These are phyloP conservation scores for Globisporangium spinosum DNA, from an alignment of 352 stramenopile species.

Conservation along the genomic window DNA sequence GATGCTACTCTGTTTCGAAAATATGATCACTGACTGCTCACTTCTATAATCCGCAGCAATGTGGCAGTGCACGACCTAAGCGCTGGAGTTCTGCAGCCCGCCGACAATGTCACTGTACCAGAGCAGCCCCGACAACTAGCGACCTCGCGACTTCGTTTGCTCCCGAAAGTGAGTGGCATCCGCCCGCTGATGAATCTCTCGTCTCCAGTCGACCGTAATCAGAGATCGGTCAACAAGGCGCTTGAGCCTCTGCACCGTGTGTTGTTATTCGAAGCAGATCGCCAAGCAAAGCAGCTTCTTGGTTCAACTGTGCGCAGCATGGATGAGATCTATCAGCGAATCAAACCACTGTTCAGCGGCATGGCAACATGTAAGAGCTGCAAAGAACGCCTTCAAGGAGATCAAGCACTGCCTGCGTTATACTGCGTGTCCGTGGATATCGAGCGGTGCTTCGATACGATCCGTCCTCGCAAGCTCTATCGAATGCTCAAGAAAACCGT, in stretches of 20 bases:
- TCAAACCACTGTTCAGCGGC: conserved; percentile 42
- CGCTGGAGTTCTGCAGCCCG: conserved; percentile 32
- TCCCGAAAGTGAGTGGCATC: conserved; percentile 64
- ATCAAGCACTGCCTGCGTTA: conserved; percentile 15
- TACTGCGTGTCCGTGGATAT: conserved; percentile 74
- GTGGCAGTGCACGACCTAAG: conserved; percentile 50
- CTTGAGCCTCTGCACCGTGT: conserved; percentile 59
- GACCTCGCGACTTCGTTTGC: conserved; percentile 51
- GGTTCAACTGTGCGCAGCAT: conserved; percentile 59
- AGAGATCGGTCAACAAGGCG: conserved; percentile 52
- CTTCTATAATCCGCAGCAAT: conserved; percentile 21
- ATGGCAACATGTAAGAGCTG: conserved; percentile 34
- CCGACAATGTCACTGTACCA: conserved; percentile 4
- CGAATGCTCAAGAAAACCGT: conserved; percentile 61
- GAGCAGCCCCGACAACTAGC: conserved; percentile 27
- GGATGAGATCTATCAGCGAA: conserved; percentile 56
- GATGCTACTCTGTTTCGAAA: neutral
- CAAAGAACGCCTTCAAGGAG: conserved; percentile 12
- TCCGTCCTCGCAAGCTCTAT: conserved; percentile 59
- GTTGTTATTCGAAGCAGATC: conserved; percentile 57
- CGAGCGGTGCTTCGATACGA: conserved; percentile 82
- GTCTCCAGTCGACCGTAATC: conserved; percentile 21
- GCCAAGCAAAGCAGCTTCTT: conserved; percentile 44
- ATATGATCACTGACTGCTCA: neutral
- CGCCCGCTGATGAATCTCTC: conserved; percentile 82